Evolutionary conservation across 192 early-diverging fungal genomes (phyloP), one percentile per base, ranked within the genome.

Genomic region (Pilobolus umbonatus): DNA sequence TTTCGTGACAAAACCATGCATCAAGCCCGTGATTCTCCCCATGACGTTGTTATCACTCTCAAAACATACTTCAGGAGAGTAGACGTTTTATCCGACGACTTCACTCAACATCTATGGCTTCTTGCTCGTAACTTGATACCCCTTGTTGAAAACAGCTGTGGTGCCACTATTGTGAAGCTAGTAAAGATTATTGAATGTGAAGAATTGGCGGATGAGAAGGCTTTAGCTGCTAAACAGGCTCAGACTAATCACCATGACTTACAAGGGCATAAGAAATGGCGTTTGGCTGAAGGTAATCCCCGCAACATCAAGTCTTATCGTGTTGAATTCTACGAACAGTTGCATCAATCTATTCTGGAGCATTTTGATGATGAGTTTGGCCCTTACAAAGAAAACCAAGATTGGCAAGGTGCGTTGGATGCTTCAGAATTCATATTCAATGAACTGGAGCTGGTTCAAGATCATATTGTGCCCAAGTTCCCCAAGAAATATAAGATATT

Each of bases 181-280:
- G 86, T 92, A 60, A 99, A 99, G 60, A 87, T 98, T 24, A 88
- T 99, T 48, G 97, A 99, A 69, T 72, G 70, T 14, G 97, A 99
- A 67, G 97, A 99, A 69, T 70, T 74, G 8, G 86, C 88, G 1
- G 97, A 99, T 74, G 88, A 92, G 62, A 73, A 87, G 35, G 82
- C 82, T 0, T 62, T 65, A 36, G 65, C 75, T 11, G 76, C 77
- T 26, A 57, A 69, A 28, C 76, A 74, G 24, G 77, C 74, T 3
- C 71, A 72, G 17, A 43, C 69, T 21, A 80, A 68, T 43, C 67
- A 74, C 29, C 76, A 78, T 25, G 71, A 74, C 28, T 54, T 85
- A 2, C 75, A 72, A 4, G 21, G 72, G 57, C n/a, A 48, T 42
- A 54, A 80, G 69, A 66, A 73, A 62, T 75, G 55, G 65, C 36